Percentiles rank a stretch among this genome's conserved stretches.
Conservation (phyloP, 2,329 filamentous ascomycete species). For the Neofusicoccum cordaticola region DNA sequence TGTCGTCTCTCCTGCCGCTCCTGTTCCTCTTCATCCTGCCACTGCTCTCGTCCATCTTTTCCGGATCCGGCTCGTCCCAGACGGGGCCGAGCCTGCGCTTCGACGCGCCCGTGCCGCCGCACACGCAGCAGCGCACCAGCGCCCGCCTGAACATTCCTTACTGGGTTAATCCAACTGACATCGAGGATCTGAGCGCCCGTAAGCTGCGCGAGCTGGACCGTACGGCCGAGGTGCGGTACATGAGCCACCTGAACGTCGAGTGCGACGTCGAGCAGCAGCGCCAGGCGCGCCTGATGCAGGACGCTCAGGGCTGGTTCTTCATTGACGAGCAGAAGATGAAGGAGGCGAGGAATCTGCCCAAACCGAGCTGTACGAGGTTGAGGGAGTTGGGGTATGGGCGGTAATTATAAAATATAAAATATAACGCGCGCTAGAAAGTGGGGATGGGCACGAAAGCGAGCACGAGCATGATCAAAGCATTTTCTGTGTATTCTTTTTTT, state of each 20-base stretch:
- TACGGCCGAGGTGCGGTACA: slow-evolving; percentile 70
- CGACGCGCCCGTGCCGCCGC: slow-evolving; percentile 66
- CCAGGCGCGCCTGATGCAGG: slow-evolving; percentile 67
- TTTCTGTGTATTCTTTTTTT: not conserved
- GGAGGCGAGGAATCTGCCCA: slow-evolving; percentile 60
- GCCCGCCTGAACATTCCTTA: slow-evolving; percentile 73
- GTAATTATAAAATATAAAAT: not conserved
- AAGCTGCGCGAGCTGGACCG: slow-evolving; percentile 75
- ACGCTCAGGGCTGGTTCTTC: slow-evolving; percentile 85
- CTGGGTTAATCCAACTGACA: slow-evolving; percentile 76
- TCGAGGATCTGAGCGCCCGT: slow-evolving; percentile 64
- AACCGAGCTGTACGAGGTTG: slow-evolving; percentile 37
- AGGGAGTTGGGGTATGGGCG: slow-evolving; percentile 7
- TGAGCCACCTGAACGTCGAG: slow-evolving; percentile 63
- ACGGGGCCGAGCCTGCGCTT: slow-evolving; percentile 72
- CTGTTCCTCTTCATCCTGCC: slow-evolving; percentile 80
- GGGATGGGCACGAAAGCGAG: not conserved
- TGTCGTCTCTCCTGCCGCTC: slow-evolving; percentile 80
- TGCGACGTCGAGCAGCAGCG: slow-evolving; percentile 72
- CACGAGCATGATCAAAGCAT: not conserved
- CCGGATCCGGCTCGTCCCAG: slow-evolving; percentile 49
- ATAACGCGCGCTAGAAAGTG: not conserved
- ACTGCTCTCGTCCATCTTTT: slow-evolving; percentile 76
- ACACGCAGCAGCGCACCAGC: slow-evolving; percentile 71
- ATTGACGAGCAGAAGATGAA: slow-evolving; percentile 77